Conservation (phyloP, 2,329 filamentous ascomycete species). For the Claviceps sp. region DNA sequence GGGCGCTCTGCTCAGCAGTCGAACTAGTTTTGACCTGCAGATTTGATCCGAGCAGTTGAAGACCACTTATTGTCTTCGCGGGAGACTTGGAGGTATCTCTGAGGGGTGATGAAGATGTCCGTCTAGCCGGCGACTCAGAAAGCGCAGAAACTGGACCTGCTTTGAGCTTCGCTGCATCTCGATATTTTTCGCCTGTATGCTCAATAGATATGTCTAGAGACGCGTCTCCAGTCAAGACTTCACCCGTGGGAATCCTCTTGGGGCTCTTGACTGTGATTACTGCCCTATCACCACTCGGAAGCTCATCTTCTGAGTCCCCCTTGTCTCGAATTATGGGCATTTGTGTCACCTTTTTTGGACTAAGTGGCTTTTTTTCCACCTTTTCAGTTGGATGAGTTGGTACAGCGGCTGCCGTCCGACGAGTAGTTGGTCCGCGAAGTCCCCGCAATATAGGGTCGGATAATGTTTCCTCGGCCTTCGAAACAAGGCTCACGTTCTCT, state of each 20-base stretch:
- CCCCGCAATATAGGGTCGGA: slow-evolving; percentile 18
- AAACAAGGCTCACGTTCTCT: slow-evolving; percentile 41
- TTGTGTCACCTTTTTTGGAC: slow-evolving; percentile 52
- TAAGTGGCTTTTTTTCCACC: slow-evolving; percentile 35
- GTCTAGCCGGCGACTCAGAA: slow-evolving; percentile 42
- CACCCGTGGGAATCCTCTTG: slow-evolving; percentile 9
- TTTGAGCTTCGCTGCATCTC: slow-evolving; percentile 3
- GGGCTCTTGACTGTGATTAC: background rate
- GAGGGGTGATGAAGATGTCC: slow-evolving; percentile 35
- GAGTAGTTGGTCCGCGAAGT: slow-evolving; percentile 30
- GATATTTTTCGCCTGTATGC: slow-evolving; percentile 7
- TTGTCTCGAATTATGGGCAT: slow-evolving; percentile 32
- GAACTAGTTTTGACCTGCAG: slow-evolving; percentile 13
- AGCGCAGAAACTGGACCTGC: slow-evolving; percentile 4
- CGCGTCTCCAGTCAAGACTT: background rate
- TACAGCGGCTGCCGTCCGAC: slow-evolving; percentile 19
- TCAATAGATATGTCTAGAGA: slow-evolving; percentile 1
- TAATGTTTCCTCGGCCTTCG: slow-evolving; percentile 22
- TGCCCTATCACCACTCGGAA: slow-evolving; percentile 33
- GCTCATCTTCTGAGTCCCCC: slow-evolving; percentile 44
- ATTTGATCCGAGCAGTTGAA: slow-evolving; percentile 20
- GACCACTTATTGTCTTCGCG: slow-evolving; percentile 28
- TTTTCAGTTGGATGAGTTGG: slow-evolving; percentile 20
- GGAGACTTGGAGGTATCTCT: slow-evolving; percentile 44
- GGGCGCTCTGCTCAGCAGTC: slow-evolving; percentile 6